Percentiles rank a stretch among this genome's conserved stretches.
phyloP scores from a whole-genome alignment of 2,329 filamentous ascomycete species.

The Amylocarpus encephaloides region DNA sequence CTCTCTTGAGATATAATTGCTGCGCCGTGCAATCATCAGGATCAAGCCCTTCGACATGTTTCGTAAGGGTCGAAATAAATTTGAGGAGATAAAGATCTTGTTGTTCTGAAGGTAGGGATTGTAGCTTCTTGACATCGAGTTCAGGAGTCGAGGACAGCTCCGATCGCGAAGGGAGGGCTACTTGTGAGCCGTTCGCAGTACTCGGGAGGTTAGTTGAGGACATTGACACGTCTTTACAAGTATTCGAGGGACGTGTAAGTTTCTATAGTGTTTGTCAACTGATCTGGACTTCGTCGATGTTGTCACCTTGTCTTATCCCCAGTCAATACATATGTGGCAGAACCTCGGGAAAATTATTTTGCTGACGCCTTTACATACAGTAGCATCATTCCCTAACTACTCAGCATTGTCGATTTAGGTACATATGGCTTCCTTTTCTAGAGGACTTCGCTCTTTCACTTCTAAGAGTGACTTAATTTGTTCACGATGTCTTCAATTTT shows the following conservation, averaged over 20 bases:
- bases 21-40: conserved; percentile 78
- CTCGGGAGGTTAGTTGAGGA: conserved; percentile 25
- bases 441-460: conserved; percentile 19
- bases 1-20: conserved; percentile 87
- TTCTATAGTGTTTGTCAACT: not conserved
- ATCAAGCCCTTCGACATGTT: conserved; percentile 69
- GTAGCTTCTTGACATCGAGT: conserved; percentile 84
- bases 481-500: conserved; percentile 33
- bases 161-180: conserved; percentile 32
- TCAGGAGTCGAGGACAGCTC: conserved; percentile 55
- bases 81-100: conserved; percentile 91
- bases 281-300: no score
- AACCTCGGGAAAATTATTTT: not conserved
- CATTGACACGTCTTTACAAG: conserved; percentile 24
- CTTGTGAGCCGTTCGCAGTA: conserved; percentile 30
- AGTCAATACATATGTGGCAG: not conserved
- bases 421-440: conserved; percentile 27
- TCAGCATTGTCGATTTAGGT: not conserved
- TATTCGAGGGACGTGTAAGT: conserved; percentile 7
- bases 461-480: conserved; percentile 17
- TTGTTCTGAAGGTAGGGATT: conserved; percentile 84
- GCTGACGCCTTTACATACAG: no score
- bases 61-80: conserved; percentile 75
- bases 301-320: no score
- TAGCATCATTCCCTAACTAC: no score